phyloP scores from a whole-genome alignment of 768 basidiomycete species.

The Leccinum incarnatum region DNA sequence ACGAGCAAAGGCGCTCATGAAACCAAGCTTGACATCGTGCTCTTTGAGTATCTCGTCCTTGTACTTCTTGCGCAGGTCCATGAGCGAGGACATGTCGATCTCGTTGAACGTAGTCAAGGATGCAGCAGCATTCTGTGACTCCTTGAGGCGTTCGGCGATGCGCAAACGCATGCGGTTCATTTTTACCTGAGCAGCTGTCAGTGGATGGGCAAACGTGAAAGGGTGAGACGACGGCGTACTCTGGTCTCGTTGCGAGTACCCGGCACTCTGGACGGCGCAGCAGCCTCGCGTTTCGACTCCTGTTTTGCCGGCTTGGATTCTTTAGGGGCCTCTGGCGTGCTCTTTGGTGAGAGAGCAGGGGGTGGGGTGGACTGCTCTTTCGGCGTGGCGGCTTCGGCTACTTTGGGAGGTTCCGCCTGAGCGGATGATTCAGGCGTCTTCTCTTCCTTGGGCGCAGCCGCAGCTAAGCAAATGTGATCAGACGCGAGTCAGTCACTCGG shows the following conservation, averaged over 20 bases:
- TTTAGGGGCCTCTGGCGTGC: constrained; percentile 29
- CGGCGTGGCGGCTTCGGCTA: constrained; percentile 44
- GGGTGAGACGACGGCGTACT: constrained; percentile 40
- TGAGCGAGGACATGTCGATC: constrained; percentile 96
- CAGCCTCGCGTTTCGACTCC: constrained; percentile 27
- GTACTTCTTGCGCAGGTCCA: constrained; percentile 90
- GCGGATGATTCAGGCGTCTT: constrained; percentile 23
- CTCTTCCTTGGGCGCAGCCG: constrained; percentile 31
- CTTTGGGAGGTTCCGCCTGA: constrained; percentile 28
- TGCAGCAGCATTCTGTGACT: constrained; percentile 95
- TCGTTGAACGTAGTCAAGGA: constrained; percentile 99
- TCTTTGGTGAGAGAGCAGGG: constrained; percentile 38
- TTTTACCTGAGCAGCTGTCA: constrained; percentile 62
- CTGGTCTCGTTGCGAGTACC: constrained; percentile 83
- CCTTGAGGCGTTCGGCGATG: constrained; percentile 96
- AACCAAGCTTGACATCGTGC: constrained; percentile 95
- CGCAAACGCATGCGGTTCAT: constrained; percentile 98
- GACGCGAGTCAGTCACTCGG: not conserved
- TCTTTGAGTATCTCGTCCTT: constrained; percentile 89
- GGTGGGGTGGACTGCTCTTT: constrained; percentile 47
- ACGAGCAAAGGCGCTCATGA: constrained; percentile 95
- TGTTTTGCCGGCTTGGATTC: constrained; percentile 38
- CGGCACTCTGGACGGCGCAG: constrained; percentile 34
- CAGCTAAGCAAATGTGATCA: constrained; percentile 14
- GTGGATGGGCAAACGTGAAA: not conserved